phyloP scores from a whole-genome alignment of 345 rosid genomes.

The Euphorbia peplus region DNA sequence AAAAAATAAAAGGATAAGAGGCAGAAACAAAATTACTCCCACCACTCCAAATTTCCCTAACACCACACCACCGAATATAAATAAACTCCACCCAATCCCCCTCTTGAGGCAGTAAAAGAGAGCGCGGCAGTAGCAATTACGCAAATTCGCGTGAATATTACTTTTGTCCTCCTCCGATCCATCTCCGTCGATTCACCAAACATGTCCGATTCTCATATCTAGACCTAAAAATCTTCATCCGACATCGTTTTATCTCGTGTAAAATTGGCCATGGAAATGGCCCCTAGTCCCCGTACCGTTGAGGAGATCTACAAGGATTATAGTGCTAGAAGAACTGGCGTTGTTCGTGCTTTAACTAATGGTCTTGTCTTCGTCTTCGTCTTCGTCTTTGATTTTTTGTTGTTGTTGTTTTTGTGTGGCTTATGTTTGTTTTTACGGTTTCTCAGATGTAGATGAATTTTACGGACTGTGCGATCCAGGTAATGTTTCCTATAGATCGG shows the following conservation, averaged over 20 bases:
- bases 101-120: neutral
- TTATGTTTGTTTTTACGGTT: neutral
- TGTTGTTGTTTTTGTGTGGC: neutral
- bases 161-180: conserved; percentile 6
- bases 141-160: conserved; percentile 4
- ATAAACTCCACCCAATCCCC: neutral
- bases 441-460: conserved; percentile 22
- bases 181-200: neutral
- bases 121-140: conserved; percentile 18
- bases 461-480: conserved; percentile 26
- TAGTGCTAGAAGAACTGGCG: conserved; percentile 22
- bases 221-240: neutral
- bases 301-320: conserved; percentile 26
- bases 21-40: neutral
- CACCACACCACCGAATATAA: neutral
- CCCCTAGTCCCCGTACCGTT: conserved; percentile 21
- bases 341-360: conserved; percentile 23
- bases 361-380: conserved; percentile 3
- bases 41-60: neutral
- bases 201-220: neutral
- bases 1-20: neutral
- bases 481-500: conserved; percentile 13
- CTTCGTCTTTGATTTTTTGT: neutral
- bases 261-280: conserved; percentile 22
- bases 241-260: neutral